Conservation (phyloP, 495 filamentous ascomycete genomes). For the Pyrenula massariospora region DNA sequence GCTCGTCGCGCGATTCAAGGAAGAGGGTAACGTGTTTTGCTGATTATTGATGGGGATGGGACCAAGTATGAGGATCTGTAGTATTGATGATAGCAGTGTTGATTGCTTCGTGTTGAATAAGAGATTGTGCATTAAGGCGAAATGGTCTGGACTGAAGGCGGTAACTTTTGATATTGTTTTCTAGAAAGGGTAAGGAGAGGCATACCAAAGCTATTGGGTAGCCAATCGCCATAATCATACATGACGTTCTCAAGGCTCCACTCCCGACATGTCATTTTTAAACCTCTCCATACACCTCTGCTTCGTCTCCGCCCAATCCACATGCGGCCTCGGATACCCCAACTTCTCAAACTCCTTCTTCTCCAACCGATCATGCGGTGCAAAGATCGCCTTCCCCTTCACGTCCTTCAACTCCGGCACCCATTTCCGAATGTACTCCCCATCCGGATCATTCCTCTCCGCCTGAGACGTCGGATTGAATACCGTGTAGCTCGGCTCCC, state of each 20-base stretch:
- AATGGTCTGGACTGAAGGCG: too few species aligned
- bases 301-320: slow-evolving; percentile 28
- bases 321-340: slow-evolving; percentile 30
- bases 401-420: slow-evolving; percentile 43
- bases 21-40: too few species aligned
- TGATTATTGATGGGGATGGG: too few species aligned
- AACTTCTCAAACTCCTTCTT: slow-evolving; percentile 32
- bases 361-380: slow-evolving; percentile 19
- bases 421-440: slow-evolving; percentile 63
- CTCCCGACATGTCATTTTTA: slow-evolving; percentile 23
- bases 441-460: slow-evolving; percentile 45
- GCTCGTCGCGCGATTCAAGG: too few species aligned
- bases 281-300: slow-evolving; percentile 24
- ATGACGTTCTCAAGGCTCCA: slow-evolving; percentile 15
- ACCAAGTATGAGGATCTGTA: too few species aligned
- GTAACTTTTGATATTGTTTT: too few species aligned
- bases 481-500: slow-evolving; percentile 32
- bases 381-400: slow-evolving; percentile 28
- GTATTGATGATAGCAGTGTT: too few species aligned
- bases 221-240: too few species aligned
- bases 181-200: too few species aligned
- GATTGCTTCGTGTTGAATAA: too few species aligned
- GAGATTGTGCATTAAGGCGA: too few species aligned
- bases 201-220: too few species aligned
- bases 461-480: slow-evolving; percentile 32